Conservation (phyloP, 139 green algal species). For the Mesostigma viride region DNA sequence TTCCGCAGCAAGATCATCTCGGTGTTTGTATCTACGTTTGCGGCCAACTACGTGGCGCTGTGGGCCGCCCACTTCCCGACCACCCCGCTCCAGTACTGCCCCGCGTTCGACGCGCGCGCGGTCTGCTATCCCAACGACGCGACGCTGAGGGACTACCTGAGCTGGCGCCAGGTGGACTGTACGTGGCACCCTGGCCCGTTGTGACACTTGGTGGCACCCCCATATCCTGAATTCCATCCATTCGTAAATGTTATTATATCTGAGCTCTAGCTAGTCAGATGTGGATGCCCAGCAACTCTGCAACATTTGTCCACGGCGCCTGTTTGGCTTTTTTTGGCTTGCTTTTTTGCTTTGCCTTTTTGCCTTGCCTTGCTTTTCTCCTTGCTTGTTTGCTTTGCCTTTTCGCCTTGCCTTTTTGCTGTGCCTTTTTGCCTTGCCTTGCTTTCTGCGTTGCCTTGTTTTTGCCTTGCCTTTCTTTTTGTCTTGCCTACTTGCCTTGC, state of each 20-base stretch:
- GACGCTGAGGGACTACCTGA: slow-evolving; percentile 73
- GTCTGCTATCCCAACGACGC: slow-evolving; percentile 68
- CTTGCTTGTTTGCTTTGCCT: background rate
- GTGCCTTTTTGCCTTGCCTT: background rate
- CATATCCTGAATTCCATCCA: no score
- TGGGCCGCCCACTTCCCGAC: slow-evolving; percentile 46
- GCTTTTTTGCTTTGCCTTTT: background rate
- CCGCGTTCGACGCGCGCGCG: slow-evolving; percentile 77
- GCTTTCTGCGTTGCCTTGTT: background rate
- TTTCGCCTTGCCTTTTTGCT: background rate
- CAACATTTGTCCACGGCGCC: no score
- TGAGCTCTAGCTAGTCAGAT: no score
- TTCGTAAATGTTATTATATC: no score
- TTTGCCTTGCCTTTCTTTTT: no score
- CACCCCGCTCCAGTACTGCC: slow-evolving; percentile 45
- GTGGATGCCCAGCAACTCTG: no score
- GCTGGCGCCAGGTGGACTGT: slow-evolving; percentile 83
- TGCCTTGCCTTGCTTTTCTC: background rate
- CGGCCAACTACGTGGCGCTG: slow-evolving; percentile 60
- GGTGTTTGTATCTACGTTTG: slow-evolving; percentile 71
- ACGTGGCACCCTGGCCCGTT: no score
- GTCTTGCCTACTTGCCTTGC: no score
- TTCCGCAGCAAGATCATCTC: slow-evolving; percentile 91
- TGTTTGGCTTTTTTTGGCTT: background rate
- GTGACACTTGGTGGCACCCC: no score